Evolutionary conservation across 163 green algal genomes (phyloP).

Genomic region (Prototheca stagnorum): DNA sequence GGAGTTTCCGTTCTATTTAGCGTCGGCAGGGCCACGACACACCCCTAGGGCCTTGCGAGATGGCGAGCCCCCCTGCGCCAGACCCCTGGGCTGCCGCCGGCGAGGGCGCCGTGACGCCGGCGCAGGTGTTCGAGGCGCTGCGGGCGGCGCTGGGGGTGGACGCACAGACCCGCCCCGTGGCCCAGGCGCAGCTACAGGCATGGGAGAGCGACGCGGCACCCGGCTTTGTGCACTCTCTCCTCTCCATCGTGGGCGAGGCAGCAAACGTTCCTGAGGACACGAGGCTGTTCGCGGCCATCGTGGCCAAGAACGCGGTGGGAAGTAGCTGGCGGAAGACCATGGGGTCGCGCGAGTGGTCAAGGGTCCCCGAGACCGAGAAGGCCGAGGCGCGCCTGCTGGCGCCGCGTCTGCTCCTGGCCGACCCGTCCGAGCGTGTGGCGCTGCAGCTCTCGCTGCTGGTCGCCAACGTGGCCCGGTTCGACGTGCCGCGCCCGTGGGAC

Average conservation of each 20-base stretch:
- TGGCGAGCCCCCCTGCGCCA: no score
- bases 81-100: no score
- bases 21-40: no score
- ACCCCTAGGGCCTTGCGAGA: no score
- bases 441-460: constrained; percentile 47
- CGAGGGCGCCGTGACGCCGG: no score
- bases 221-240: constrained; percentile 44
- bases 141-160: constrained; percentile 1
- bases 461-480: constrained; percentile 62
- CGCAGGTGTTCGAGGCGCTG: constrained; percentile 4
- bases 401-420: constrained; percentile 30
- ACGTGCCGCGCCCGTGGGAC: constrained; percentile 44
- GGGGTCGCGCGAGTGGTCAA: constrained; percentile 51
- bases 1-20: no score
- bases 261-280: constrained; percentile 27
- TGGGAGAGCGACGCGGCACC: constrained; percentile 52
- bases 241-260: constrained; percentile 41
- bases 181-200: constrained; percentile 29
- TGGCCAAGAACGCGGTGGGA: constrained; percentile 75
- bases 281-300: constrained; percentile 50
- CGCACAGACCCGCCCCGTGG: constrained; percentile 12
- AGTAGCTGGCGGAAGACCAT: constrained; percentile 62
- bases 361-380: constrained; percentile 49
- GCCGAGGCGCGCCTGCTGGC: constrained; percentile 22
- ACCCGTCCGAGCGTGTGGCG: constrained; percentile 42